These are phyloP conservation scores for Phytophthora ramorum DNA, from an alignment of 352 stramenopile species.

Conservation along the genomic window DNA sequence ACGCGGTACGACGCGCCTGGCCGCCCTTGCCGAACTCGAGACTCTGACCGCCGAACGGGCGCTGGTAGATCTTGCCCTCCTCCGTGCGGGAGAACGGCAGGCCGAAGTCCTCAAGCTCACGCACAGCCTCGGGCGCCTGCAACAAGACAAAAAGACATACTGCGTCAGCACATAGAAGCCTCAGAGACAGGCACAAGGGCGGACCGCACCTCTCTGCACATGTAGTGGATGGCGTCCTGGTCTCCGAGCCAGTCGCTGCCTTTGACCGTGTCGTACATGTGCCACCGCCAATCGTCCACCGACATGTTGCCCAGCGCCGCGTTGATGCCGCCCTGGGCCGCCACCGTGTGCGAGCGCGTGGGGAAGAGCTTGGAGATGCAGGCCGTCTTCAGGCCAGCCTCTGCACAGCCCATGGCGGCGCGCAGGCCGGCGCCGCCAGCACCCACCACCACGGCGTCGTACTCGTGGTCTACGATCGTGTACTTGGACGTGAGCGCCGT, in stretches of 20 bases:
- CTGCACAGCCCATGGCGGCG: conserved; percentile 93
- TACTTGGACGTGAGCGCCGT: conserved; percentile 61
- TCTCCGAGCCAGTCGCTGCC: conserved; percentile 97
- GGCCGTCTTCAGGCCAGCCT: conserved; percentile 96
- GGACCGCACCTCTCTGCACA: conserved; percentile 90
- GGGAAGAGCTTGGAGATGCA: conserved; percentile 99
- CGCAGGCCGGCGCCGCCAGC: conserved; percentile 93
- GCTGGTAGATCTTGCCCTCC: conserved; percentile 97
- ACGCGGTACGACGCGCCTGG: conserved; percentile 94
- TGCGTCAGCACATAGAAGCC: conserved; percentile 41
- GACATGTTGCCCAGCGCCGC: conserved; percentile 98
- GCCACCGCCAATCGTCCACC: conserved; percentile 96
- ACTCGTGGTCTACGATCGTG: conserved; percentile 95
- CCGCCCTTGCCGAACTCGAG: conserved; percentile 97
- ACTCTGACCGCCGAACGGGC: conserved; percentile 96
- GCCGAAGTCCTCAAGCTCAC: conserved; percentile 97
- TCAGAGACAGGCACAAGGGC: conserved; percentile 27
- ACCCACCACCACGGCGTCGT: conserved; percentile 97
- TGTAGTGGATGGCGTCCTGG: conserved; percentile 99
- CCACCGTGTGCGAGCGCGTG: conserved; percentile 96
- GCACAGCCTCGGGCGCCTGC: conserved; percentile 70
- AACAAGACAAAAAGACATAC: not conserved
- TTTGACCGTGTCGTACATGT: conserved; percentile 99
- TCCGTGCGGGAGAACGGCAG: conserved; percentile 97
- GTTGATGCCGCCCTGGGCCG: conserved; percentile 97